Evolutionary conservation across 108 stramenopile genomes (phyloP).

Genomic region (Discostella stelligeroides): DNA sequence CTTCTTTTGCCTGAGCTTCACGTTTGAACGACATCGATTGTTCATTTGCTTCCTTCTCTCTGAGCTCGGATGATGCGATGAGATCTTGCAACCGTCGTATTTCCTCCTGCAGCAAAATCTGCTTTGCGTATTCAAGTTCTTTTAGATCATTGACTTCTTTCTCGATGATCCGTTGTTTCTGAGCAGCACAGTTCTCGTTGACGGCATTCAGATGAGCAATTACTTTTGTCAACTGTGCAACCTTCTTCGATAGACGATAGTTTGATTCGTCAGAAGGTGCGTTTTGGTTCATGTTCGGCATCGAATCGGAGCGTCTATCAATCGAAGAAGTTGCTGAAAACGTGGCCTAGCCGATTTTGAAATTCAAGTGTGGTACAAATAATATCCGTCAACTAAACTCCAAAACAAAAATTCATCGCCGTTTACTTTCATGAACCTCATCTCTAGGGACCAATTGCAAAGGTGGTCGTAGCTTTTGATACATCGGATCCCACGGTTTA

Average conservation of each 20-base stretch:
- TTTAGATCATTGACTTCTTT: conserved; percentile 16
- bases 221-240: conserved; percentile 39
- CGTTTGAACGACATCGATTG: conserved; percentile 5
- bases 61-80: conserved; percentile 2
- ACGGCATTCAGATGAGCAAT: conserved; percentile 27
- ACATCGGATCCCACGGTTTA: conserved; percentile 80
- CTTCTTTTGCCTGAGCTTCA: conserved; percentile 10
- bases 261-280: conserved; percentile 17
- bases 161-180: conserved; percentile 23
- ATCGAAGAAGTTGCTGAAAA: background rate
- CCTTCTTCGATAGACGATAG: conserved; percentile 37
- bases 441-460: conserved; percentile 72
- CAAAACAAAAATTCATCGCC: too few relatives aligned
- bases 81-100: conserved; percentile 12
- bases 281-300: background rate
- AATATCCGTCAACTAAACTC: too few relatives aligned
- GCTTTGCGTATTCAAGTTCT: conserved; percentile 13
- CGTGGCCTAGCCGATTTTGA: background rate
- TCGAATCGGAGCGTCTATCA: background rate
- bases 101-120: conserved; percentile 17
- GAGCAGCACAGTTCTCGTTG: conserved; percentile 25
- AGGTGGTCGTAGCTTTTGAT: conserved; percentile 62
- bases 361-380: background rate
- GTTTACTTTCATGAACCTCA: conserved; percentile 51
- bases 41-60: conserved; percentile 26